These are phyloP conservation scores for Macrotyloma uniflorum DNA, from an alignment of 306 rosid species.

Conservation along the genomic window DNA sequence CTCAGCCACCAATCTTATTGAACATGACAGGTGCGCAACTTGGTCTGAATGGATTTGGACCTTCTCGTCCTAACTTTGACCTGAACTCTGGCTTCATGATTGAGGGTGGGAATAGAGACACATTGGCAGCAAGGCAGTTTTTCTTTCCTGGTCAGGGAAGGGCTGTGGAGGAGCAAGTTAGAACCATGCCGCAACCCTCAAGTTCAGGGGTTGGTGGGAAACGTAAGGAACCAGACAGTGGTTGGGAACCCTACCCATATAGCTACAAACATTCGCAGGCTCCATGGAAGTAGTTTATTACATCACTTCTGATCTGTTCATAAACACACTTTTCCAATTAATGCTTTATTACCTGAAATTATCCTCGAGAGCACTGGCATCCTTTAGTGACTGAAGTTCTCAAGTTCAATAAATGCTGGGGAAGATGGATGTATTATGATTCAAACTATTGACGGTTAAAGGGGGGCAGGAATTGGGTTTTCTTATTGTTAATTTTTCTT, in stretches of 20 bases:
- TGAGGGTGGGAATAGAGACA: constrained; percentile 69
- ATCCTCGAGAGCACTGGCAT: constrained; percentile 29
- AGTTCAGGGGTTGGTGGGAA: constrained; percentile 71
- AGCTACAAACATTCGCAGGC: constrained; percentile 55
- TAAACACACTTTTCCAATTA: constrained; percentile 27
- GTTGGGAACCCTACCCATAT: constrained; percentile 69
- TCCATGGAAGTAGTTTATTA: constrained; percentile 42
- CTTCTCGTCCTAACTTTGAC: constrained; percentile 41
- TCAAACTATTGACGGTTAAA: constrained; percentile 26
- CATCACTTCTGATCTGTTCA: constrained; percentile 25
- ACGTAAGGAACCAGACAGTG: constrained; percentile 90
- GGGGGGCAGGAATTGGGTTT: neutral
- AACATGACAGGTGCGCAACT: constrained; percentile 60
- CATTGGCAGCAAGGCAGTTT: constrained; percentile 60
- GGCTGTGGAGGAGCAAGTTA: constrained; percentile 65
- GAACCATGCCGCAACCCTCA: constrained; percentile 61
- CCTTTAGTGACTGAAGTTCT: constrained; percentile 32
- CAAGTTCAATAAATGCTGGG: constrained; percentile 36
- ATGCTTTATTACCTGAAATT: constrained; percentile 17
- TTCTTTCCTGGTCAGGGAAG: constrained; percentile 62
- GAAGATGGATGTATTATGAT: constrained; percentile 32
- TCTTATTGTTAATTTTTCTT: neutral
- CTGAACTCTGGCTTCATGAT: constrained; percentile 53
- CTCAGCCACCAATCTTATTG: constrained; percentile 74
- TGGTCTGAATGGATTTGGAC: constrained; percentile 33